Conservation (phyloP, 352 stramenopile species). For the Detonula confervacea region DNA sequence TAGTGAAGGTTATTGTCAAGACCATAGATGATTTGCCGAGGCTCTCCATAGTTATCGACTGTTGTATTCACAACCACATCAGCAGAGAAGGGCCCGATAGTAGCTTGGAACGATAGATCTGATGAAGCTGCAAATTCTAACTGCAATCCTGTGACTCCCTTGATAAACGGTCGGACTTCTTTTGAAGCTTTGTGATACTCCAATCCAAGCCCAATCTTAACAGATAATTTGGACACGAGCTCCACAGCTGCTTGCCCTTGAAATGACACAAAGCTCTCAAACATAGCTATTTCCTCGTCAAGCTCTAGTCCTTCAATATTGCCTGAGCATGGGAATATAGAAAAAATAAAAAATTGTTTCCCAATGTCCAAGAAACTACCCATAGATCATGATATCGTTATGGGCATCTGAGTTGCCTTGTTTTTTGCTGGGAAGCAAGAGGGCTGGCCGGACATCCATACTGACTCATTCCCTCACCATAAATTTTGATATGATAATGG, state of each 20-base stretch:
- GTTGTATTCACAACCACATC: slow-evolving; percentile 17
- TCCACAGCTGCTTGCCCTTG: slow-evolving; percentile 14
- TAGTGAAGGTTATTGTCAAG: slow-evolving; percentile 44
- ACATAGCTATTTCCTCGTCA: slow-evolving; percentile 17
- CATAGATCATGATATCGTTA: too few species aligned
- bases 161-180: slow-evolving; percentile 40
- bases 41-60: slow-evolving; percentile 34
- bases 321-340: too few species aligned
- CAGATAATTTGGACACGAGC: slow-evolving; percentile 21
- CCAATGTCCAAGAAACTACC: too few species aligned
- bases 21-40: slow-evolving; percentile 29
- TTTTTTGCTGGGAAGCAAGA: too few species aligned
- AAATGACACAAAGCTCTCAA: slow-evolving; percentile 30
- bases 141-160: slow-evolving; percentile 37
- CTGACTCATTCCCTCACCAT: too few species aligned
- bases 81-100: slow-evolving; percentile 44
- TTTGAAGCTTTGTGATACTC: slow-evolving; percentile 28
- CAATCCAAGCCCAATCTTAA: slow-evolving; percentile 39
- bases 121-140: slow-evolving; percentile 26
- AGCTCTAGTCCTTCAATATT: slow-evolving; percentile 43
- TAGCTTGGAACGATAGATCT: slow-evolving; percentile 23
- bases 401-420: too few species aligned
- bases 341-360: too few species aligned
- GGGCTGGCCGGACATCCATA: too few species aligned
- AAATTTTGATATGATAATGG: too few species aligned